phyloP scores from a whole-genome alignment of 2,329 filamentous ascomycete genomes.

The Cytospora leucostoma region DNA sequence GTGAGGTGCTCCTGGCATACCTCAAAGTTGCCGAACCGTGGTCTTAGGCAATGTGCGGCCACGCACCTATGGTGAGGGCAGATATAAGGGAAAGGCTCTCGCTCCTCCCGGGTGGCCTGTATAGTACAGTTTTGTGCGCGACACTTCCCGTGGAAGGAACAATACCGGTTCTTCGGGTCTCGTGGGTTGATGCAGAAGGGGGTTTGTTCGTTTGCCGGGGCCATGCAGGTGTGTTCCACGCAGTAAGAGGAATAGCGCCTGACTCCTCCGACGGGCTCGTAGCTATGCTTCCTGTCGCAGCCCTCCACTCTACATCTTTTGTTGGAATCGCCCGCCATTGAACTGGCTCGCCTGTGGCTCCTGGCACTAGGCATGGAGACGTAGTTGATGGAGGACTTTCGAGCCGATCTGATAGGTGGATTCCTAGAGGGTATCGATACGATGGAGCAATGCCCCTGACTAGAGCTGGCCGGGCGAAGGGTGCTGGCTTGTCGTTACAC shows the following conservation, averaged over 20 bases:
- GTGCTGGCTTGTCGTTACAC: background rate
- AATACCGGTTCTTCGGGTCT: conserved; percentile 22
- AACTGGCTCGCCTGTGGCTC: background rate
- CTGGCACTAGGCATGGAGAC: conserved; percentile 11
- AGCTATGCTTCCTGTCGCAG: conserved; percentile 16
- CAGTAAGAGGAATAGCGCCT: conserved; percentile 21
- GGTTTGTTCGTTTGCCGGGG: conserved; percentile 15
- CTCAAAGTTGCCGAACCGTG: background rate
- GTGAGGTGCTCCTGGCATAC: conserved; percentile 23
- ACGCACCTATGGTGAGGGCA: conserved; percentile 22
- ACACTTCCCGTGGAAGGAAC: conserved; percentile 25
- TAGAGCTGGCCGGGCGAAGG: background rate
- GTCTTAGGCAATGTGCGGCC: conserved; percentile 5
- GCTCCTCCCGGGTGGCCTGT: conserved; percentile 15
- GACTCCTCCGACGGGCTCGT: conserved; percentile 1
- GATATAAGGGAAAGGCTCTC: conserved; percentile 19
- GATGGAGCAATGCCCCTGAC: conserved; percentile 13
- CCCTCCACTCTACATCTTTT: conserved; percentile 6
- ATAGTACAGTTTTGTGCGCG: conserved; percentile 7
- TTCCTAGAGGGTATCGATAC: background rate
- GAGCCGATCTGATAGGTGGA: conserved; percentile 5
- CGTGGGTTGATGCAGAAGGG: conserved; percentile 27
- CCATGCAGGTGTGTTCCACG: conserved; percentile 25
- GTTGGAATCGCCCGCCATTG: conserved; percentile 10
- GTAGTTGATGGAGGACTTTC: conserved; percentile 10